Conservation (phyloP, 176 grass and related monocot genomes). For the Oryza punctata region DNA sequence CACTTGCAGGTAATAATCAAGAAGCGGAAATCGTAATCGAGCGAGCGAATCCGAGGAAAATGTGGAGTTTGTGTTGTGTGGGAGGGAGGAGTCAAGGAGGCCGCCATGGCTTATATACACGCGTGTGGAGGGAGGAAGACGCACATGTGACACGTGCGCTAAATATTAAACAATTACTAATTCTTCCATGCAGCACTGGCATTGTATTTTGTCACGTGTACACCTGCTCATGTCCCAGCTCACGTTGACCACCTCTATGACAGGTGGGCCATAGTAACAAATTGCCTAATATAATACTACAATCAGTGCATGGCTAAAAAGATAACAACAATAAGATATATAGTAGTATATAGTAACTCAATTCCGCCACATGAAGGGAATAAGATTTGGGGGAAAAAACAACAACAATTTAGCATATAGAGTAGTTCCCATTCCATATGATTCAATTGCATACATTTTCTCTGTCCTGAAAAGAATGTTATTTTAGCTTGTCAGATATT, state of each 20-base stretch:
- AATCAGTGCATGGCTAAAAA: not conserved
- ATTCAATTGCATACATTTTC: not conserved
- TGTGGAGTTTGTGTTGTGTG: conserved; percentile 19
- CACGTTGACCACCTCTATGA: not conserved
- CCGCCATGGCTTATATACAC: conserved; percentile 39
- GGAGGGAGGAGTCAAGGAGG: not conserved
- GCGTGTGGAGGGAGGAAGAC: not conserved
- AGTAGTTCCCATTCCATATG: not conserved
- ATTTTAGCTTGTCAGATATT: too few relatives aligned
- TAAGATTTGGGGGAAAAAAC: not conserved
- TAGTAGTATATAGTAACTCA: not conserved
- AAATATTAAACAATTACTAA: conserved; percentile 16
- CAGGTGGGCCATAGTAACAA: not conserved
- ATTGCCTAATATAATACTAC: too few relatives aligned
- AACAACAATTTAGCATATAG: not conserved
- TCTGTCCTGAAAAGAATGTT: too few relatives aligned
- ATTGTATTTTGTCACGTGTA: not conserved
- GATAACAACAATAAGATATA: not conserved
- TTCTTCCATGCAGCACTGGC: not conserved
- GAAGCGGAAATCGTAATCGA: not conserved
- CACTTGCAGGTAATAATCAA: too few relatives aligned
- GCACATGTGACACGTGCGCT: conserved; percentile 44
- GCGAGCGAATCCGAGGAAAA: not conserved
- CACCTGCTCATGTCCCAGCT: conserved; percentile 18
- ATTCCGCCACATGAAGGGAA: not conserved